Percentiles rank a stretch among this genome's conserved stretches.
These are phyloP conservation scores for Tuber brumale DNA, from an alignment of 495 filamentous ascomycete species.

Conservation along the genomic window DNA sequence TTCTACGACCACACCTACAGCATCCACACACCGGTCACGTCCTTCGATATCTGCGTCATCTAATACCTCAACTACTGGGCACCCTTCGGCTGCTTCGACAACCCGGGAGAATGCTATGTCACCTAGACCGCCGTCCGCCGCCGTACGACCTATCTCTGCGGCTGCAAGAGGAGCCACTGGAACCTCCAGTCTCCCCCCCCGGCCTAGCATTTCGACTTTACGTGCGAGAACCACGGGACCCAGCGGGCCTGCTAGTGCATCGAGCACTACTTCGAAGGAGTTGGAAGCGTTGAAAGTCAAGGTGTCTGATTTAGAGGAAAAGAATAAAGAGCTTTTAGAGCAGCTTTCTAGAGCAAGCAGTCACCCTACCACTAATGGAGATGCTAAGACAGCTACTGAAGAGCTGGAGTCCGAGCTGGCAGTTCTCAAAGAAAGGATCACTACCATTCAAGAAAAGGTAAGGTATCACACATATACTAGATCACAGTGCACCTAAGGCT, in stretches of 20 bases:
- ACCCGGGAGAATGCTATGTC: conserved; percentile 24
- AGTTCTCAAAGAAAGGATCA: conserved; percentile 20
- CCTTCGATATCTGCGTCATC: conserved; percentile 26
- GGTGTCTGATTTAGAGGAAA: conserved; percentile 33
- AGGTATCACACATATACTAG: not conserved
- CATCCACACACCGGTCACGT: conserved; percentile 26
- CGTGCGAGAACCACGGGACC: conserved; percentile 11
- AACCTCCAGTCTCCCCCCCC: conserved; percentile 4
- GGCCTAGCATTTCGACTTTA: conserved; percentile 13
- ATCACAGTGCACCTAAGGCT: not conserved
- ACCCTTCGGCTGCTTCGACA: conserved; percentile 16
- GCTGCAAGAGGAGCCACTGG: conserved; percentile 13
- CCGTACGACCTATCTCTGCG: conserved; percentile 15
- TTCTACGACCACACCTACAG: conserved; percentile 6
- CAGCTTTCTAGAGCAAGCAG: conserved; percentile 23
- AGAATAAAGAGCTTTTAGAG: conserved; percentile 29
- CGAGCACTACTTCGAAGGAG: conserved; percentile 25
- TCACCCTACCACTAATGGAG: not conserved
- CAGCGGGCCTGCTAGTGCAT: conserved; percentile 7
- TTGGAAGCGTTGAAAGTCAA: conserved; percentile 30
- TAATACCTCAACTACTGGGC: conserved; percentile 16
- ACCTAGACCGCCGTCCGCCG: conserved; percentile 28
- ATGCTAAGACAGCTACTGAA: conserved; percentile 9
- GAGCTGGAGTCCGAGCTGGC: conserved; percentile 25
- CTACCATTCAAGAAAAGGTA: conserved; percentile 37